Conservation (phyloP, 257 asterid species). For the Nicotiana paniculata region DNA sequence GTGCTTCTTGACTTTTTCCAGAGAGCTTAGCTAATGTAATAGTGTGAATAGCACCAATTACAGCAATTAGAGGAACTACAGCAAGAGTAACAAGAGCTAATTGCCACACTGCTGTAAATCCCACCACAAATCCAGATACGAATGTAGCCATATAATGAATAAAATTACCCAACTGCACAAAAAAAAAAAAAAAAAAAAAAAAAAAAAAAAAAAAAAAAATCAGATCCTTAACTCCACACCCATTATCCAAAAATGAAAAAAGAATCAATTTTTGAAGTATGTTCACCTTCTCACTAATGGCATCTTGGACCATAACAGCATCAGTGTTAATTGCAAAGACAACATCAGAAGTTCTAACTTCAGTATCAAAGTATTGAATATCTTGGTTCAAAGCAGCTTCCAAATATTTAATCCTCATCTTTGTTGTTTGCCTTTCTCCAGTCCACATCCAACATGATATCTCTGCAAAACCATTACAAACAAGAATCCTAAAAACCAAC, state of each 20-base stretch:
- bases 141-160: conserved; percentile 93
- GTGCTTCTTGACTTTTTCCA: conserved; percentile 68
- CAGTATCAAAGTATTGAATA: conserved; percentile 75
- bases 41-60: conserved; percentile 72
- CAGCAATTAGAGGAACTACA: conserved; percentile 84
- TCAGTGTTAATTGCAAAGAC: conserved; percentile 87
- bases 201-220: not conserved
- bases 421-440: conserved; percentile 87
- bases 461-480: conserved; percentile 42
- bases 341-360: conserved; percentile 85
- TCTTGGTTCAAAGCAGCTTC: conserved; percentile 88
- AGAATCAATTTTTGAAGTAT: not conserved
- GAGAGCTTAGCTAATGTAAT: conserved; percentile 65
- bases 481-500: not conserved
- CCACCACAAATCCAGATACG: conserved; percentile 87
- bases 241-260: not conserved
- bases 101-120: conserved; percentile 92
- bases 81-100: conserved; percentile 76
- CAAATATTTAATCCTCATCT: conserved; percentile 75
- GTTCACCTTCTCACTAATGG: conserved; percentile 88
- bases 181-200: not conserved
- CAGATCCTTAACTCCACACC: not conserved
- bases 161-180: conserved; percentile 82
- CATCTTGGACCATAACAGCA: conserved; percentile 88
- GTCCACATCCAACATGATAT: conserved; percentile 99